Base-by-base conservation (phyloP, 176 grass and related monocot species). In the Themeda triandra region DNA sequence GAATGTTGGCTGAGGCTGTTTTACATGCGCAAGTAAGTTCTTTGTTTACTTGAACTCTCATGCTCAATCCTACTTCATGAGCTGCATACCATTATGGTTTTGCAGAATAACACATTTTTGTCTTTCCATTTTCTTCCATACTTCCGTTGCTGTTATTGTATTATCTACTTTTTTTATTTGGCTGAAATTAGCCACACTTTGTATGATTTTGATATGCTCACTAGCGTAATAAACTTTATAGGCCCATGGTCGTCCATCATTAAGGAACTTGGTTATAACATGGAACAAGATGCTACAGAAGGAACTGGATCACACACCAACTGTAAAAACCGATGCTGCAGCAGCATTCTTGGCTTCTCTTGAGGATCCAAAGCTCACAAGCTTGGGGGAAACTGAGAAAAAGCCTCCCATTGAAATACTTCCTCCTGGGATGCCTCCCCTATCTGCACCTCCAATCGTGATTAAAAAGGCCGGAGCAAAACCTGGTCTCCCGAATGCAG, bases 211-310 rank as follows among this genome's bases (percentile, higher is more conserved):
- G 17, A 63, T 71, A 48, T 66, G 30, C 80, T 86, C 53, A 77
- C 73, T 83, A 73, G 11, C 58, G 79, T 83, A 67, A 46, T 94
- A 14, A 53, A 65, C 49, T 85, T 21, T 79, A n/a, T 79, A 99
- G 96, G 91, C 93, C 76, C 96, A 99, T 86, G 96, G 96, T 85
- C 91, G 93, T 15, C 90, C 96, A 25, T 94, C 96, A 73, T 81
- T 96, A 44, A 93, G 89, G 85, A 99, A 64, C 81, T 80, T 95
- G 25, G 96, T 96, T 83, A 85, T 92, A 85, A 48, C 93, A 74
- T 99, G 96, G 96, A 99, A 99, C 75, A 99, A 88, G 86, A 92
- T 94, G 93, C 71, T 99, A 70, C 96, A 94, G 42, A 94, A 92
- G 88, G 96, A 99, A 83, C 73, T 99, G 41, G 96, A 99, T 71